Percentiles rank a stretch among this genome's conserved stretches.
Evolutionary conservation across 768 basidiomycete species (phyloP).

Genomic region (Hericium rajendrae): DNA sequence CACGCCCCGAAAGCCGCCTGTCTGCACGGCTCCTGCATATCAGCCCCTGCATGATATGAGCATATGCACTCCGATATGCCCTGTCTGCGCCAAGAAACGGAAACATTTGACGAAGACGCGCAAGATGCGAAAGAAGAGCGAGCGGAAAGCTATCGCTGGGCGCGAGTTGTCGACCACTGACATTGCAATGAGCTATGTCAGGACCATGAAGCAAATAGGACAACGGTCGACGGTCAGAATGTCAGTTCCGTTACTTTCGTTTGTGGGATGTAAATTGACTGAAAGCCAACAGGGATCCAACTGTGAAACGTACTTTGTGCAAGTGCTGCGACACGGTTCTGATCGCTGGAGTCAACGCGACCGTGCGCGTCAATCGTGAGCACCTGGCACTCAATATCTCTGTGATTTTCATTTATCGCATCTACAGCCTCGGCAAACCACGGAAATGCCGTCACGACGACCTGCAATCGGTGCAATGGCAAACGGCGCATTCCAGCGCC

Average conservation of each 20-base stretch:
- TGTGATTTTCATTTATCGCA: slow-evolving; percentile 18
- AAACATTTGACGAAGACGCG: not conserved
- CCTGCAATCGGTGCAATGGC: slow-evolving; percentile 48
- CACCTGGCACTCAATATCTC: not conserved
- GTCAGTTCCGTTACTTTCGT: slow-evolving; percentile 30
- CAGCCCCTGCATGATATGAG: not conserved
- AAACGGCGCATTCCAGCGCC: slow-evolving; percentile 63
- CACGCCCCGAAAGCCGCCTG: not conserved
- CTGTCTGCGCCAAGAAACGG: too few relatives aligned
- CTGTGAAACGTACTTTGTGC: slow-evolving; percentile 76
- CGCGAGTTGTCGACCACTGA: slow-evolving; percentile 31
- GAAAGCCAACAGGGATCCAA: slow-evolving; percentile 50
- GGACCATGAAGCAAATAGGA: slow-evolving; percentile 60
- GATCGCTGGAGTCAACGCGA: slow-evolving; percentile 57
- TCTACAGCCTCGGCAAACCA: slow-evolving; percentile 34
- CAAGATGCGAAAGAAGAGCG: not conserved
- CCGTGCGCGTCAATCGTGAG: slow-evolving; percentile 58
- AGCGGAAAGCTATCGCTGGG: slow-evolving; percentile 13
- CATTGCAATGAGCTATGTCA: slow-evolving; percentile 54
- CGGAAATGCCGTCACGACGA: slow-evolving; percentile 46
- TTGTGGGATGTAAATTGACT: too few relatives aligned
- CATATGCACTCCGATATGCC: too few relatives aligned
- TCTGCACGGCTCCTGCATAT: not conserved
- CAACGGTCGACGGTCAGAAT: slow-evolving; percentile 71
- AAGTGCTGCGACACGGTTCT: slow-evolving; percentile 55